phyloP scores from a whole-genome alignment of 768 basidiomycete species.

The Termitomyces sp. region DNA sequence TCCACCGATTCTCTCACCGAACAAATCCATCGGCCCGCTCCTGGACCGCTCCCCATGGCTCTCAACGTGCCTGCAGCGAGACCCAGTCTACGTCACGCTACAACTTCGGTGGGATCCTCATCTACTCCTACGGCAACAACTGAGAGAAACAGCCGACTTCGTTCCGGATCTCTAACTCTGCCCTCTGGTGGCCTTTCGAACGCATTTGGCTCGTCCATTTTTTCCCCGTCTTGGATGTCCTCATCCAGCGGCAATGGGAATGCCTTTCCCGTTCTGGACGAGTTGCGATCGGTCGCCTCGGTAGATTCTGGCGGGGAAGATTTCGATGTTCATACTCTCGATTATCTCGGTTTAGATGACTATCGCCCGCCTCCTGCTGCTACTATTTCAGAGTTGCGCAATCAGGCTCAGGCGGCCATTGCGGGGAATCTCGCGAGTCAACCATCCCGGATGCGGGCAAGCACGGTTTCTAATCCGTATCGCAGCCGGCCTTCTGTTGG shows the following conservation, averaged over 20 bases:
- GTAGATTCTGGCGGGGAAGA: conserved; percentile 79
- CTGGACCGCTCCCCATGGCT: conserved; percentile 36
- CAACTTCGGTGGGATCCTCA: conserved; percentile 60
- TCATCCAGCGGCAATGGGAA: conserved; percentile 49
- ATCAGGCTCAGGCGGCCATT: conserved; percentile 86
- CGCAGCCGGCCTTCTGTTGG: conserved; percentile 55
- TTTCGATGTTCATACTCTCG: conserved; percentile 90
- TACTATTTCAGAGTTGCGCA: conserved; percentile 83
- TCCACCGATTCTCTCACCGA: conserved; percentile 39
- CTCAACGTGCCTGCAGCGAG: conserved; percentile 45
- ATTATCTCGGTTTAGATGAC: conserved; percentile 92
- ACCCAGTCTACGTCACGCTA: conserved; percentile 72
- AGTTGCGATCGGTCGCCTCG: conserved; percentile 75
- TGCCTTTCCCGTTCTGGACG: conserved; percentile 67
- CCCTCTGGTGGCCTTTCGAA: conserved; percentile 73
- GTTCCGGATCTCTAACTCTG: conserved; percentile 89
- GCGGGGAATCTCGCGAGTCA: conserved; percentile 69
- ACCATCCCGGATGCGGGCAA: conserved; percentile 79
- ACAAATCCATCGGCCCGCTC: conserved; percentile 44
- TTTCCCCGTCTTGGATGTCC: conserved; percentile 86
- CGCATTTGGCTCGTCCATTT: conserved; percentile 84
- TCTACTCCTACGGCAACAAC: conserved; percentile 43
- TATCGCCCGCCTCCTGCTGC: conserved; percentile 76
- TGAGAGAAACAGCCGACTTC: conserved; percentile 76
- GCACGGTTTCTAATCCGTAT: conserved; percentile 92